Evolutionary conservation across 305 asterid species (phyloP), one percentile per base, ranked within the genome.

Genomic region (Salvia sclarea): DNA sequence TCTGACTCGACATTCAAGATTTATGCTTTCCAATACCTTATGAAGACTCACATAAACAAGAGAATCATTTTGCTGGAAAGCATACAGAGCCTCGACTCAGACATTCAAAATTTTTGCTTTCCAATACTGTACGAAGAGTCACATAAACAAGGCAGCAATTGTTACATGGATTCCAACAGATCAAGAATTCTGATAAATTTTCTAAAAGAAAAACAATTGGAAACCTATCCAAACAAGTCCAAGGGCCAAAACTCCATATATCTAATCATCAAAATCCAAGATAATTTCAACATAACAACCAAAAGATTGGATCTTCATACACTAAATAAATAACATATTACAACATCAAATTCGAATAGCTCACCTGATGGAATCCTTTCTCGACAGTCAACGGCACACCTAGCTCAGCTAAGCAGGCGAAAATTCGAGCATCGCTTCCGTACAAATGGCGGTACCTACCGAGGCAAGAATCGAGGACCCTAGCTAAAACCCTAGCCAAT

Each of bases 381-480:
- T 89, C 94, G 21, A 73, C 82, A 9, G 95, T 89, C 77, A 89
- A 74, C 11, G 75, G 68, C 8, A 92, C 94, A 44, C 98, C 96
- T 11, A 89, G 86, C 88, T 91, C 98, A 17, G 89, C 79, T 48
- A 89, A 61, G 78, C 98, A 92, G 52, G 94, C 77, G 60, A 80
- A 89, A 71, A 92, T 70, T 83, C 96, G 80, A 38, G 89, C 88
- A 88, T 92, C 98, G 75, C 98, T 89, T 16, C 98, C 96, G 50
- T 85, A 92, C 82, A 87, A 83, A 81, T 79, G 86, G 43, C 76
- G 80, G 76, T 89, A 89, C 88, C 98, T 84, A n/a, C 67, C 45
- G 64, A 92, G 82, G 73, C 96, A 89, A 66, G 90, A 78, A 21
- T 81, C 94, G 21, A 89, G 77, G 61, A 87, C 85, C 73, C 80